phyloP scores from a whole-genome alignment of 495 filamentous ascomycete genomes.

The Podospora pseudoanserina region DNA sequence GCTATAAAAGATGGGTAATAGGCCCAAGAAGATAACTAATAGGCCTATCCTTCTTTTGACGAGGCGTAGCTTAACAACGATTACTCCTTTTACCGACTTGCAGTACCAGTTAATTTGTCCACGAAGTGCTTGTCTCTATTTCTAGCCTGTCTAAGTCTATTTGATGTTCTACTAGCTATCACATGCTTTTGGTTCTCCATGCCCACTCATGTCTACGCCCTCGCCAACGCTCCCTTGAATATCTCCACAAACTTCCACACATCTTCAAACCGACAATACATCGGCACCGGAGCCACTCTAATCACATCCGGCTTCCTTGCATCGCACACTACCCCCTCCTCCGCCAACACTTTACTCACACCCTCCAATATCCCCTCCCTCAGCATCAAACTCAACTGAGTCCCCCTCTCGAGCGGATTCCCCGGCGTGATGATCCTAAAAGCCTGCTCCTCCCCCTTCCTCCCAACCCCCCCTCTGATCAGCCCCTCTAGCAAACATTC shows the following conservation, averaged over 20 bases:
- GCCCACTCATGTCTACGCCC: background rate
- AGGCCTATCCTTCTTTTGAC: no score
- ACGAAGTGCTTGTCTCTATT: background rate
- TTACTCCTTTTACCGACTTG: no score
- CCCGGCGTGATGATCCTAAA: conserved; percentile 79
- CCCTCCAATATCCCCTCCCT: conserved; percentile 60
- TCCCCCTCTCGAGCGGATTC: conserved; percentile 67
- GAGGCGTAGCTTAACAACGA: no score
- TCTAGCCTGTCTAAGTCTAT: background rate
- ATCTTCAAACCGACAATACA: conserved; percentile 81
- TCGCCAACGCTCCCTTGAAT: conserved; percentile 45
- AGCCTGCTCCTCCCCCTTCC: conserved; percentile 40
- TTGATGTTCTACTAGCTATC: background rate
- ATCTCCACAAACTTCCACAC: conserved; percentile 70
- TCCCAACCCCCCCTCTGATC: conserved; percentile 28
- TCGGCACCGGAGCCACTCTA: conserved; percentile 76
- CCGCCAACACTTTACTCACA: conserved; percentile 62
- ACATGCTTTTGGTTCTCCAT: background rate
- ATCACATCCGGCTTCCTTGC: conserved; percentile 85
- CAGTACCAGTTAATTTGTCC: no score
- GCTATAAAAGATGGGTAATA: no score
- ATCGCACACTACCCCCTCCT: conserved; percentile 71
- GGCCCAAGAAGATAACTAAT: no score
- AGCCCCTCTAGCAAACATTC: conserved; percentile 59
- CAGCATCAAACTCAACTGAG: conserved; percentile 76